Conservation (phyloP, 495 filamentous ascomycete genomes). For the Rhizodiscina lignyota region DNA sequence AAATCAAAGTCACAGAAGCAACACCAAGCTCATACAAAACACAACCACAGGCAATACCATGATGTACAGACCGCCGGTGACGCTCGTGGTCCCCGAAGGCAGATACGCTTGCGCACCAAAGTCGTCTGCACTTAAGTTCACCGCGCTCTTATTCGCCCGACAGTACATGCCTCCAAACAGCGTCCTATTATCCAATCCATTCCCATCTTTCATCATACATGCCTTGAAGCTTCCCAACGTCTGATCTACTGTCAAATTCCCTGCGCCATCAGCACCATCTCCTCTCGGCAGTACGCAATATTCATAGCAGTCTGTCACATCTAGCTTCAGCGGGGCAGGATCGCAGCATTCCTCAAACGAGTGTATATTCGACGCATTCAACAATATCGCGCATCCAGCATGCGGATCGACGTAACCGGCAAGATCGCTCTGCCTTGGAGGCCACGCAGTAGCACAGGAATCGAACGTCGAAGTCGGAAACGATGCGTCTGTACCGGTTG, state of each 20-base stretch:
- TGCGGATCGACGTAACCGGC: background rate
- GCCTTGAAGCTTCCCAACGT: background rate
- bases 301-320: background rate
- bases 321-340: background rate
- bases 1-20: no score
- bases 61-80: no score
- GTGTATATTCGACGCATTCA: background rate
- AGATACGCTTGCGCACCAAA: no score
- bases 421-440: background rate
- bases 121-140: background rate
- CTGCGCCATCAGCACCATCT: background rate
- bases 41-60: no score
- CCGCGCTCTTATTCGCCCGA: background rate
- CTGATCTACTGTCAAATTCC: background rate
- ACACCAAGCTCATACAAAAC: no score
- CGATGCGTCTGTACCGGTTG: no score
- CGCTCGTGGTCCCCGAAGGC: no score
- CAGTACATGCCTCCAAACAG: background rate
- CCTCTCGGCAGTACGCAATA: background rate
- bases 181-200: background rate
- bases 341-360: background rate
- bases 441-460: background rate
- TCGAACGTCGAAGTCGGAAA: background rate
- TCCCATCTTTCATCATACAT: background rate
- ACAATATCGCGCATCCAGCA: background rate